Conservation (phyloP, 2,329 filamentous ascomycete genomes). For the Fonsecaea erecta region DNA sequence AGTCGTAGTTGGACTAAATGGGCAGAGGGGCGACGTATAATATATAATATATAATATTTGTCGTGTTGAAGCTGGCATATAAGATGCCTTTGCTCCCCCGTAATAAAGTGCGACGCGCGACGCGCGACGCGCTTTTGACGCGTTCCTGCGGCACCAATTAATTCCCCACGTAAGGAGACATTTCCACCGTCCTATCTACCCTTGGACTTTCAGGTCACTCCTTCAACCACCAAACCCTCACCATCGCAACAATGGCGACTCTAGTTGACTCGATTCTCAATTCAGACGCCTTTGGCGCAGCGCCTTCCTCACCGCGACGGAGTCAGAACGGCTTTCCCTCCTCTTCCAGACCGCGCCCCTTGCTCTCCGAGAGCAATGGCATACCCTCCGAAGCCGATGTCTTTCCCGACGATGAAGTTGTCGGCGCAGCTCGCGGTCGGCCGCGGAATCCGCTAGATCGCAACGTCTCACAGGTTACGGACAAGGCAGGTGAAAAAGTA, state of each 20-base stretch:
- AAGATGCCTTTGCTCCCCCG: background rate
- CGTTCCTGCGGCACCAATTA: background rate
- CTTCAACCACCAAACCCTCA: background rate
- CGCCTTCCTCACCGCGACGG: constrained; percentile 42
- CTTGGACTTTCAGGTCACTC: background rate
- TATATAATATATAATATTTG: too few relatives aligned
- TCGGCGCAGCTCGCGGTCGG: constrained; percentile 56
- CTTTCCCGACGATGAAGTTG: constrained; percentile 66
- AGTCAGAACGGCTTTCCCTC: constrained; percentile 48
- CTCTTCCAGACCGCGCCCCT: constrained; percentile 60
- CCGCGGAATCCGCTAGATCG: constrained; percentile 55
- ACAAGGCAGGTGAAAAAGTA: constrained; percentile 66
- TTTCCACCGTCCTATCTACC: background rate
- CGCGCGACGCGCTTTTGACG: constrained; percentile 2
- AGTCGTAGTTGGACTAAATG: background rate
- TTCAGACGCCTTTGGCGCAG: constrained; percentile 50
- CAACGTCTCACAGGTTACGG: constrained; percentile 63
- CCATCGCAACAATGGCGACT: constrained; percentile 53
- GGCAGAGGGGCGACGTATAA: too few relatives aligned
- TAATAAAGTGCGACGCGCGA: constrained; percentile 6
- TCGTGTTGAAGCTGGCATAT: background rate
- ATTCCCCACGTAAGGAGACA: background rate
- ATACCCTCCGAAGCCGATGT: constrained; percentile 62
- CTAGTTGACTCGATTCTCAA: constrained; percentile 56
- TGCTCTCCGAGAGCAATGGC: constrained; percentile 54